Conservation (phyloP, 2,329 filamentous ascomycete species). For the Volutella citrinella region DNA sequence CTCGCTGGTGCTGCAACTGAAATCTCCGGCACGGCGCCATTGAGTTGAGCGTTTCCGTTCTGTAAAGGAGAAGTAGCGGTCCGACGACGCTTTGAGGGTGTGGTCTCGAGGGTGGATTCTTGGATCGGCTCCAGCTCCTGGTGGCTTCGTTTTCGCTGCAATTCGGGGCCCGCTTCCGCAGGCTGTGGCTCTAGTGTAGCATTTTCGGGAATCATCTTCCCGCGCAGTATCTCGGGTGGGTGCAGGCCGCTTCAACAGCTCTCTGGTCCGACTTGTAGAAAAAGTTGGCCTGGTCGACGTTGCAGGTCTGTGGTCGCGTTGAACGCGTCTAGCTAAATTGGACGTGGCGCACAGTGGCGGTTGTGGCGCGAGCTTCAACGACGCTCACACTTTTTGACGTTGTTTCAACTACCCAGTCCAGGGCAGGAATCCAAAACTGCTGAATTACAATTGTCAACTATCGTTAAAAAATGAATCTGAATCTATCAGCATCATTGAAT, state of each 20-base stretch:
- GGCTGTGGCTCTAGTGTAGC: conserved; percentile 12
- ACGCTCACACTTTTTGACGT: too few species aligned
- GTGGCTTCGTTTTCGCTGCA: conserved; percentile 22
- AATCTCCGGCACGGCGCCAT: too few species aligned
- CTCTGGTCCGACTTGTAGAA: too few species aligned
- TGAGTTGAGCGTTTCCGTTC: too few species aligned
- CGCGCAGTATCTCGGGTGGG: neutral
- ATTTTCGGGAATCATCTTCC: conserved; percentile 19
- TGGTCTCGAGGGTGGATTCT: conserved; percentile 25
- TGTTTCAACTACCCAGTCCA: too few species aligned
- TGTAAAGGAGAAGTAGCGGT: conserved; percentile 15
- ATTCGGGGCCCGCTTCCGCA: conserved; percentile 11
- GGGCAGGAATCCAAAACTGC: too few species aligned
- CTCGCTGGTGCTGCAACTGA: too few species aligned
- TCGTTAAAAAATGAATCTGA: conserved; percentile 62
- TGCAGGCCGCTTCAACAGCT: too few species aligned
- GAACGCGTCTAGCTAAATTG: conserved; percentile 25
- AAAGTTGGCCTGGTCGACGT: too few species aligned
- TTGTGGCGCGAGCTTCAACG: conserved; percentile 23
- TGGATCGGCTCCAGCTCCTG: conserved; percentile 26
- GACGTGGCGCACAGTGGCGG: conserved; percentile 23
- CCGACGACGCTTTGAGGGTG: conserved; percentile 32
- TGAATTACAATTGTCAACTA: too few species aligned
- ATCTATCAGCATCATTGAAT: conserved; percentile 67
- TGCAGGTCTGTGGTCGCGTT: conserved; percentile 21